phyloP scores from a whole-genome alignment of 1,284 basidiomycete genomes.

The Tilletia walkeri region DNA sequence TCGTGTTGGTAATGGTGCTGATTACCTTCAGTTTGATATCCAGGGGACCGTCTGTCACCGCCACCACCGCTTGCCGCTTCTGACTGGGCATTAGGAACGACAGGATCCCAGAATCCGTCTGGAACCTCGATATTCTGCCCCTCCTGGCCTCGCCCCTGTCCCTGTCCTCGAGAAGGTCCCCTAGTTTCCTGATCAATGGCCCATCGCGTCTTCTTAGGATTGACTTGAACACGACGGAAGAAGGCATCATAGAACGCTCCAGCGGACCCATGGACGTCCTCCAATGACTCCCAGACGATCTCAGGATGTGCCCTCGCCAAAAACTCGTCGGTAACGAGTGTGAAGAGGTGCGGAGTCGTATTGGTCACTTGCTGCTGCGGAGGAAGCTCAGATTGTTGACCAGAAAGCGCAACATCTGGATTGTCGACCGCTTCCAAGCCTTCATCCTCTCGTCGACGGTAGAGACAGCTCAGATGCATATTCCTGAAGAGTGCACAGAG shows the following conservation, averaged over 20 bases:
- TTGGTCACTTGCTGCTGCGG: background rate
- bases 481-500: constrained; percentile 80
- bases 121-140: background rate
- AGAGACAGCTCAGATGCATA: constrained; percentile 81
- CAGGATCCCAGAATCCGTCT: constrained; percentile 6
- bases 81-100: background rate
- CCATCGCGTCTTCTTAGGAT: background rate
- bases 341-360: constrained; percentile 65
- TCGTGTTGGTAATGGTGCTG: constrained; percentile 14
- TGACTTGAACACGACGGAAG: constrained; percentile 30
- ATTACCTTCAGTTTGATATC: background rate
- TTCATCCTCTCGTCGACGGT: constrained; percentile 56
- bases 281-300: constrained; percentile 81
- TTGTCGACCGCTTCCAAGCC: constrained; percentile 17
- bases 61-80: background rate
- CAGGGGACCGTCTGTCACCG: background rate
- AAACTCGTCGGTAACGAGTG: constrained; percentile 79
- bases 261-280: constrained; percentile 74
- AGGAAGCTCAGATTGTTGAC: background rate
- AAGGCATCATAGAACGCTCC: constrained; percentile 39
- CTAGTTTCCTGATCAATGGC: too few species aligned
- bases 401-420: background rate
- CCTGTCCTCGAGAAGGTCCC: background rate
- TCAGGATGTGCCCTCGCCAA: constrained; percentile 65
- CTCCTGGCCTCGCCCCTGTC: background rate